Evolutionary conservation across 768 basidiomycete genomes (phyloP), one percentile per base, ranked within the genome.

Genomic region (Termitomyces titanicus): DNA sequence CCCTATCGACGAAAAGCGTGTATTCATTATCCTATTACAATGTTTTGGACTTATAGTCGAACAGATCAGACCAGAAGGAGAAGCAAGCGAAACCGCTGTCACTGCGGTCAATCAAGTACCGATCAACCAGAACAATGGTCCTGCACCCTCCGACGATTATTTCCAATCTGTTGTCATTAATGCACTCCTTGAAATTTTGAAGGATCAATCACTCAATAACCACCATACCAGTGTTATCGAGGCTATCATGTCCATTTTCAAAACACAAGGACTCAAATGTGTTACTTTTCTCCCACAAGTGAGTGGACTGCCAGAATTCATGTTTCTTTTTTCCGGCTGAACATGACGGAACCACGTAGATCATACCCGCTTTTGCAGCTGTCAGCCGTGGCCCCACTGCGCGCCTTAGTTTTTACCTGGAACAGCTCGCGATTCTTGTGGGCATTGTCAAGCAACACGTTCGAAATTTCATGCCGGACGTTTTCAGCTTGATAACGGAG

Each of bases 171-270:
- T 95, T 6, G 95, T 95, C 35, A 92, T 99, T 67, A 89, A 84
- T 25, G 82, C 94, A 0, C 79, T 99, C 10, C 79, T 98, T 33
- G 80, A 84, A 39, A 89, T 99, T 55, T 69, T 99, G 58, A 91
- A 87, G 66, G 97, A 99, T 67, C 86, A 91, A 51, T 86, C 94
- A 1, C 78, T 97, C 56, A 89, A 81, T 64, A 85, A 78, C 53
- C 88, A 92, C 63, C 94, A 98, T 63, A 89, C 97, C 64, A 89
- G 86, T 22, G 96, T 95, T 45, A 94, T 98, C 54, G 94, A 98
- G 68, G 94, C 94, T 1, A 89, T 99, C 62, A 98, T 98, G 93
- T 89, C 93, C 44, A 98, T 99, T 57, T 99, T 98, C 81, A 94
- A 95, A 71, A 97, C 94, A 0, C 95, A 98, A 66, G 94, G 96